These are phyloP conservation scores for Suillus subaureus DNA, from an alignment of 768 basidiomycete species.

Conservation along the genomic window DNA sequence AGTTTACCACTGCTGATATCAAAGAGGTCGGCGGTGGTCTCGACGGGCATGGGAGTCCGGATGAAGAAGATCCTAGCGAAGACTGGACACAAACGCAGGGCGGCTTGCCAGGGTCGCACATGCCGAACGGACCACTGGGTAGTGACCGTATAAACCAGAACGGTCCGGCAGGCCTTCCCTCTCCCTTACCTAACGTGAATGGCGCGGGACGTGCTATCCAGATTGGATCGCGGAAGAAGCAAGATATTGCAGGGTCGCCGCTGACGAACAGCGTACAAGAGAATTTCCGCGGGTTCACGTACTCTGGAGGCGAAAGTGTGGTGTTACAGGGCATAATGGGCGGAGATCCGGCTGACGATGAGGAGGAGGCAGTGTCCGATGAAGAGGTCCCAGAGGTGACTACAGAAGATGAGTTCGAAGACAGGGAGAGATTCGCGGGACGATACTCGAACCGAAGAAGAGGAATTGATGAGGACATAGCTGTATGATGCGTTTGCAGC, in stretches of 20 bases:
- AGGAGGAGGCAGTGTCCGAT: conserved; percentile 50
- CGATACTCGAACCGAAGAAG: conserved; percentile 67
- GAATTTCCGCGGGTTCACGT: conserved; percentile 95
- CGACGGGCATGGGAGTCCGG: conserved; percentile 45
- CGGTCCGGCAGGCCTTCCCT: conserved; percentile 9
- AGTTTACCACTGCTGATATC: conserved; percentile 94
- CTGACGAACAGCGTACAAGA: conserved; percentile 93
- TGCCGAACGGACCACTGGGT: conserved; percentile 79
- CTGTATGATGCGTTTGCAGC: conserved; percentile 25
- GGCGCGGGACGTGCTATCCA: conserved; percentile 43
- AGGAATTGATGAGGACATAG: conserved; percentile 38
- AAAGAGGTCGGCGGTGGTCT: conserved; percentile 63
- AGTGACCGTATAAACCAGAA: conserved; percentile 43
- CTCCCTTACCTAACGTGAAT: conserved; percentile 11
- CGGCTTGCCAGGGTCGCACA: conserved; percentile 46
- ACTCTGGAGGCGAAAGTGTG: conserved; percentile 74
- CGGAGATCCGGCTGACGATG: conserved; percentile 32
- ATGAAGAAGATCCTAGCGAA: conserved; percentile 71
- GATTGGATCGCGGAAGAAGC: conserved; percentile 52
- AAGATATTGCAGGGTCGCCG: conserved; percentile 56
- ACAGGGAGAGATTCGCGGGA: conserved; percentile 62
- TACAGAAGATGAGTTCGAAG: conserved; percentile 80
- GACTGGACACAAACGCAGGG: conserved; percentile 50
- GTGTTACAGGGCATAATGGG: conserved; percentile 44
- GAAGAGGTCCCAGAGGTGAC: conserved; percentile 51